These are phyloP conservation scores for Colletotrichum sp. DNA, from an alignment of 2,329 filamentous ascomycete genomes.

Conservation along the genomic window DNA sequence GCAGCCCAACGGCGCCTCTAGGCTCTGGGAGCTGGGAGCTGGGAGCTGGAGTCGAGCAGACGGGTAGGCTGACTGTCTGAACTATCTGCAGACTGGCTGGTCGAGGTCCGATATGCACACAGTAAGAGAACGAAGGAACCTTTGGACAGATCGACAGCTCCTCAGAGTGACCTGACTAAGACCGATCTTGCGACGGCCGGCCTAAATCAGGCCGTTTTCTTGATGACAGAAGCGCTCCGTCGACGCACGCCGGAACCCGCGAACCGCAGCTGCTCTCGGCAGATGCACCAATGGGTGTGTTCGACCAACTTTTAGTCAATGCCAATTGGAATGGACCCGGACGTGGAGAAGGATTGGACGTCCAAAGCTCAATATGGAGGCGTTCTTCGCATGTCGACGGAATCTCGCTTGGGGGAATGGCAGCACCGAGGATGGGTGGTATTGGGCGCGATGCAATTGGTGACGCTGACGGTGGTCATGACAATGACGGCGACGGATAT, in stretches of 20 bases:
- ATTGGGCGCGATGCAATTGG: background rate
- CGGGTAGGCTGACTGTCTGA: background rate
- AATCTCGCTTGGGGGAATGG: background rate
- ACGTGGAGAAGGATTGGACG: background rate
- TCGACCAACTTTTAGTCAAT: background rate
- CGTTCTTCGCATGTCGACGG: background rate
- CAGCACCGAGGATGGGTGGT: background rate
- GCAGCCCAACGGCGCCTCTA: background rate
- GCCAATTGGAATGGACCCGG: background rate
- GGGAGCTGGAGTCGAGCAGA: background rate
- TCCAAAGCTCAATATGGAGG: background rate
- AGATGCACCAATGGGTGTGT: background rate
- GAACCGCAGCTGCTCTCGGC: background rate
- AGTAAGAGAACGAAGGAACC: background rate
- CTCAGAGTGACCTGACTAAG: background rate
- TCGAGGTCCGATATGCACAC: background rate
- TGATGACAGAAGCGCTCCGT: background rate
- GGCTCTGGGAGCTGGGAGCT: background rate
- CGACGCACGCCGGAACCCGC: background rate
- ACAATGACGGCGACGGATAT: background rate
- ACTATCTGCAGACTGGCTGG: background rate
- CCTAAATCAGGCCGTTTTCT: background rate
- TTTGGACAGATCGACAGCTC: background rate
- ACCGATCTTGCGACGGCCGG: background rate
- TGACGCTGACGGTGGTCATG: background rate